phyloP scores from a whole-genome alignment of 768 basidiomycete species.

The Dendrothele bispora region DNA sequence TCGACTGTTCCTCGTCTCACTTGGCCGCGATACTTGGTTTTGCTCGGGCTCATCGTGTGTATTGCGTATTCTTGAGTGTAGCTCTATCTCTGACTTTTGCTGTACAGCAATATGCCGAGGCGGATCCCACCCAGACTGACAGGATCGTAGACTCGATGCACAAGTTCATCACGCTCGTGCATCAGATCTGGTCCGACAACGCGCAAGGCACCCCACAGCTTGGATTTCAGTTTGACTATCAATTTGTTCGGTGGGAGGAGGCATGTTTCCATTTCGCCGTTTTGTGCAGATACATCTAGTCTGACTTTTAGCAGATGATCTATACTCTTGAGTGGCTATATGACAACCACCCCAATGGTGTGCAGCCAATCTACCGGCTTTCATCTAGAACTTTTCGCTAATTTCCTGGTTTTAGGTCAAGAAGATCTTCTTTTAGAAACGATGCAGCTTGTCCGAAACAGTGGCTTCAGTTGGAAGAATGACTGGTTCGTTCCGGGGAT shows the following conservation, averaged over 20 bases:
- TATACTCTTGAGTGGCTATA: conserved; percentile 40
- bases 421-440: conserved; percentile 36
- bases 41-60: conserved; percentile 38
- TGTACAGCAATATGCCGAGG: conserved; percentile 42
- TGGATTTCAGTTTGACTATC: conserved; percentile 43
- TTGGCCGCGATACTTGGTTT: conserved; percentile 42
- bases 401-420: conserved; percentile 23
- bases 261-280: conserved; percentile 7
- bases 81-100: background rate
- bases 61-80: background rate
- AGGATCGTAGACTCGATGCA: conserved; percentile 40
- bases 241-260: conserved; percentile 44
- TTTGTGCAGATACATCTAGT: too few species aligned
- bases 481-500: conserved; percentile 36
- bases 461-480: conserved; percentile 42
- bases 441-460: conserved; percentile 38
- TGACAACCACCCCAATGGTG: conserved; percentile 39
- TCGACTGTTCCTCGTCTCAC: conserved; percentile 36
- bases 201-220: conserved; percentile 33
- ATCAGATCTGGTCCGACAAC: conserved; percentile 35
- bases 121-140: conserved; percentile 33
- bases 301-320: conserved; percentile 24
- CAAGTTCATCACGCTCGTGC: conserved; percentile 30
- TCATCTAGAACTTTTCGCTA: background rate
- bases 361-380: background rate